phyloP scores from a whole-genome alignment of 208 protist genomes.

The Acanthamoeba lenticulata region DNA sequence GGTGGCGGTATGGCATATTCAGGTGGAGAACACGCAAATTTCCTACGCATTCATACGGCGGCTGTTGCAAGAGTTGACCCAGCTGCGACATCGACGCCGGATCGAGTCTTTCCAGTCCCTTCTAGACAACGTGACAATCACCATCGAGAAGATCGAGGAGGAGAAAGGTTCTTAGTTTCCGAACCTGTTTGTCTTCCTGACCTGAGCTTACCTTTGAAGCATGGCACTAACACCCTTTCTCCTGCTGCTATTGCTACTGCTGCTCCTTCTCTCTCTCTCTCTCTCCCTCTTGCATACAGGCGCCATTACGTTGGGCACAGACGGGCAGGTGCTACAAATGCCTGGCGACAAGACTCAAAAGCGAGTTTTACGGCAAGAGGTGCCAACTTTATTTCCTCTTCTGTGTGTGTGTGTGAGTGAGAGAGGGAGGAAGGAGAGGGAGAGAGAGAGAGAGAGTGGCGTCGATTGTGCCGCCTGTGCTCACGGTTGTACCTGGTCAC shows the following conservation, averaged over 20 bases:
- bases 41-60: conserved; percentile 1
- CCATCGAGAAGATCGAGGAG: conserved; percentile 48
- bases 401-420: not conserved
- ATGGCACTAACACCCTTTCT: too few species aligned
- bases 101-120: conserved; percentile 38
- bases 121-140: conserved; percentile 12
- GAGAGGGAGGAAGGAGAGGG: too few species aligned
- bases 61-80: not conserved
- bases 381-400: not conserved
- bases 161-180: too few species aligned
- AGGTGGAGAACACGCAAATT: conserved; percentile 33
- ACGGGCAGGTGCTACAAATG: conserved; percentile 17
- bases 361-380: not conserved
- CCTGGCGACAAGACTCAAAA: not conserved
- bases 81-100: not conserved
- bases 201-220: too few species aligned
- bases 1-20: too few species aligned
- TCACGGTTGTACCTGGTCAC: too few species aligned
- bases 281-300: not conserved
- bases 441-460: too few species aligned
- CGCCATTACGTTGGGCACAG: not conserved
- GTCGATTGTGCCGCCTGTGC: too few species aligned
- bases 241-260: too few species aligned
- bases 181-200: not conserved
- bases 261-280: too few species aligned